phyloP scores from a whole-genome alignment of 345 rosid genomes.

The Mangifera indica region DNA sequence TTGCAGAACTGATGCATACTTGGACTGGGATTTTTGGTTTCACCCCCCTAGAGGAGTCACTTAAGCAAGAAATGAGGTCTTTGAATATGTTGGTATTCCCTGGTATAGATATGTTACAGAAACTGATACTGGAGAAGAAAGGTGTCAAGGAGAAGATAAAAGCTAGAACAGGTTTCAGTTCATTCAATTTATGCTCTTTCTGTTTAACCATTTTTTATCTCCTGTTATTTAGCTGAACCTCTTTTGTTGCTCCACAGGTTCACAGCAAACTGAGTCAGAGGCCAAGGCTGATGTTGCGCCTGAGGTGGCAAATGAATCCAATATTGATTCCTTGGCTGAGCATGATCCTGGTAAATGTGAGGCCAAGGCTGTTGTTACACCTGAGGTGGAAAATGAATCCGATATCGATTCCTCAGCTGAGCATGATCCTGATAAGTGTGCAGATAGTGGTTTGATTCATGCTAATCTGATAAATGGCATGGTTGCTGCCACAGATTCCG shows the following conservation, averaged over 20 bases:
- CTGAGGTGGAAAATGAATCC: conserved; percentile 31
- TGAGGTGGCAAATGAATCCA: conserved; percentile 30
- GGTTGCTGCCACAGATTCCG: conserved; percentile 27
- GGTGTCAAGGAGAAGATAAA: conserved; percentile 27
- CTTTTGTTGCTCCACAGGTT: conserved; percentile 16
- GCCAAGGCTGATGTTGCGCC: conserved; percentile 15
- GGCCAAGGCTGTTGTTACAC: not conserved
- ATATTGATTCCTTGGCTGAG: conserved; percentile 33
- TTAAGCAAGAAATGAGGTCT: conserved; percentile 53
- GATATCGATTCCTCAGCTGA: conserved; percentile 34
- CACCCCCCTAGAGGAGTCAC: conserved; percentile 44
- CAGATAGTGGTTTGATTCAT: conserved; percentile 25
- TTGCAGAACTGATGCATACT: conserved; percentile 65
- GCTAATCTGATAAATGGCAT: conserved; percentile 25
- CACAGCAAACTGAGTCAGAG: conserved; percentile 14
- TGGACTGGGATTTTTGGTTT: conserved; percentile 83
- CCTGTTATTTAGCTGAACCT: not conserved
- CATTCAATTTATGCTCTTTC: not conserved
- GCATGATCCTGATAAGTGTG: conserved; percentile 26
- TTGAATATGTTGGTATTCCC: conserved; percentile 83
- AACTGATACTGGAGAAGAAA: conserved; percentile 43
- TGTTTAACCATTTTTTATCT: conserved; percentile 1
- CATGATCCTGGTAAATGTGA: conserved; percentile 24
- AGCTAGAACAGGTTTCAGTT: conserved; percentile 32
- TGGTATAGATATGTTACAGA: conserved; percentile 77